These are phyloP conservation scores for Phytophthora vignae DNA, from an alignment of 352 stramenopile species.

Conservation along the genomic window DNA sequence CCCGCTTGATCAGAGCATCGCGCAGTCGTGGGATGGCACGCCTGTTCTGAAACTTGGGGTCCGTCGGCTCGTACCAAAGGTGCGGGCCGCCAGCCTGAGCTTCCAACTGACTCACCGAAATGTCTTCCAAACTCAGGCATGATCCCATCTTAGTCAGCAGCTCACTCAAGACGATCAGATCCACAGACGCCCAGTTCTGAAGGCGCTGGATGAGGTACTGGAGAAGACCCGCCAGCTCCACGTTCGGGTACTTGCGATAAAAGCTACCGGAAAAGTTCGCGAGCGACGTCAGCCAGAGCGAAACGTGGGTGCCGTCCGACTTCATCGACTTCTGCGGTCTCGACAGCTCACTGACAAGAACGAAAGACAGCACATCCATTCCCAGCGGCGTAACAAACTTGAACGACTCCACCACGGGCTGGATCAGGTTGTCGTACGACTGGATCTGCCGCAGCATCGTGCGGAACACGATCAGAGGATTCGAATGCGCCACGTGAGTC, in stretches of 20 bases:
- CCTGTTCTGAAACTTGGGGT: conserved; percentile 87
- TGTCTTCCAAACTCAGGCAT: conserved; percentile 88
- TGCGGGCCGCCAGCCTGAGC: conserved; percentile 80
- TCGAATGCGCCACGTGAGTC: conserved; percentile 93
- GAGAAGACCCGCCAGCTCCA: conserved; percentile 93
- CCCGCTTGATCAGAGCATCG: conserved; percentile 85
- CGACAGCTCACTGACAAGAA: conserved; percentile 91
- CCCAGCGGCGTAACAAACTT: conserved; percentile 94
- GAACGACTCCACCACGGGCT: conserved; percentile 96
- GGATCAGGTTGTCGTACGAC: conserved; percentile 97
- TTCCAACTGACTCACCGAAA: conserved; percentile 85
- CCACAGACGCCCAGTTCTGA: conserved; percentile 83
- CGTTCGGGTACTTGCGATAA: conserved; percentile 93
- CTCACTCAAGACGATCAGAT: conserved; percentile 90
- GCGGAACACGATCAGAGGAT: conserved; percentile 94
- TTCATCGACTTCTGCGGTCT: conserved; percentile 90
- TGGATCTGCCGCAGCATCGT: conserved; percentile 97
- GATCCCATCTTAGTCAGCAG: conserved; percentile 90
- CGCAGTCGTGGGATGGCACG: conserved; percentile 81
- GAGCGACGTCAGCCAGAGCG: conserved; percentile 94
- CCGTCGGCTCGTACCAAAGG: conserved; percentile 80
- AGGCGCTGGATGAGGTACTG: conserved; percentile 92
- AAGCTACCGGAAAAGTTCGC: conserved; percentile 95
- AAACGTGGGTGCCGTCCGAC: conserved; percentile 91
- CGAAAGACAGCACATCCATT: conserved; percentile 95